Base-by-base conservation (phyloP, 441 rosid genomes). In the Raphanus hybrid region DNA sequence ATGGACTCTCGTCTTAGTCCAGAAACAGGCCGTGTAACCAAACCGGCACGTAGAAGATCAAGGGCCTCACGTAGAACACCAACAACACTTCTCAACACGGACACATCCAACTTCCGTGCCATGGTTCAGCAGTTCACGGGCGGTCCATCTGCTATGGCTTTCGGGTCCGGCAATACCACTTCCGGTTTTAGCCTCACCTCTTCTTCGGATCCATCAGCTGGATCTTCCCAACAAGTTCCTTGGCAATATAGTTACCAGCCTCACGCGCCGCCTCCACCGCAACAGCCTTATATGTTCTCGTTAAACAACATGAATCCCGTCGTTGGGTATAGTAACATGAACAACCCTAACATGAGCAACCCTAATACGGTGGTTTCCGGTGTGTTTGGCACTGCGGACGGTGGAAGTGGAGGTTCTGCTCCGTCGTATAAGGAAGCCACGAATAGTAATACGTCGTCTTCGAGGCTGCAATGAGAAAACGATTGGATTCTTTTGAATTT, bases 71-170 rank as follows among this genome's bases (percentile, higher is more conserved):
- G 98, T 65, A 77, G 98, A 73, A 92, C 97, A 71, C 98, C 98
- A 0, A 92, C 98, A 57, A 92, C 98, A 16, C 81, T 92, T 52
- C 85, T 94, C 55, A 92, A 89, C 81, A 94, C 98, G 2, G 97
- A 94, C 84, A 90, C 97, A 3, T 71, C 94, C 0, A 94, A 94
- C 59, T 94, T 94, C 82, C 84, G 98, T 1, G 97, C 97, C 83
- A 86, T 94, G 97, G 98, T 94, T 61, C 98, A 94, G 39, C 98
- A 92, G 45, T 94, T 86, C 85, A 94, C 98, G 0, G 98, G 98
- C 0, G 92, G 94, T 12, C 96, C 96, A 5, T 83, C 79, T 1
- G 79, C 82, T 59, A 65, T 75, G 82, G 76, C 79, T 70, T 79
- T 79, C 8, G 71, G 75, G 4, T 79, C 79, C 1, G 58, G 75